phyloP scores from a whole-genome alignment of 2,329 filamentous ascomycete genomes.

The Hypomyces perniciosus region DNA sequence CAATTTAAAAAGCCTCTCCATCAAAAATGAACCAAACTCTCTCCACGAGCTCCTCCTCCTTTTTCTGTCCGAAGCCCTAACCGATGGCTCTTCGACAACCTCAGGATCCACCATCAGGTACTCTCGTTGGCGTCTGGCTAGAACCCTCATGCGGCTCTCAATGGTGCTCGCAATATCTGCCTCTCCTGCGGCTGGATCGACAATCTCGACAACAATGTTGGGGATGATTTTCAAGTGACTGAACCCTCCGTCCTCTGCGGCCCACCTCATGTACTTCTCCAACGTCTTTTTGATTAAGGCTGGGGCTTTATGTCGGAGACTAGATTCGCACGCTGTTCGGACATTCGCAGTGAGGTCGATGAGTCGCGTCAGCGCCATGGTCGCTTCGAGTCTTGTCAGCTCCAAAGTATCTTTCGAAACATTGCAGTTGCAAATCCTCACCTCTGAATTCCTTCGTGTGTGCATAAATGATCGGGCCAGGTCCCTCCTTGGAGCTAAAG shows the following conservation, averaged over 20 bases:
- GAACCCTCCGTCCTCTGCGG: slow-evolving; percentile 36
- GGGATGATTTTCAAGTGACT: slow-evolving; percentile 28
- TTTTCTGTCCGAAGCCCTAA: not conserved
- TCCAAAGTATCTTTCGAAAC: too few species aligned
- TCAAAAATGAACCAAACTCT: not conserved
- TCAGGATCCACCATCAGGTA: slow-evolving; percentile 25
- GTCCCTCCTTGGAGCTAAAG: slow-evolving; percentile 27
- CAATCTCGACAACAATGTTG: slow-evolving; percentile 33
- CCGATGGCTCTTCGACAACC: slow-evolving; percentile 21
- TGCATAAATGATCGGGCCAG: slow-evolving; percentile 33
- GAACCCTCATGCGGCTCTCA: slow-evolving; percentile 28
- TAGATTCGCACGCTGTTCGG: slow-evolving; percentile 30
- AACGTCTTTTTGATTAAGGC: slow-evolving; percentile 29
- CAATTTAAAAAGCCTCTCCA: not conserved
- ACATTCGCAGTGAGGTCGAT: slow-evolving; percentile 35
- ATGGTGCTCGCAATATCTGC: slow-evolving; percentile 30
- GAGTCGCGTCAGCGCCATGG: slow-evolving; percentile 31
- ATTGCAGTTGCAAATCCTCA: slow-evolving; percentile 10
- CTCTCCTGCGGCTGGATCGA: slow-evolving; percentile 26
- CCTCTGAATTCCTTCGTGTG: slow-evolving; percentile 32
- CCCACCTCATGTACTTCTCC: slow-evolving; percentile 33
- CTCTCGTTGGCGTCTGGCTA: slow-evolving; percentile 32
- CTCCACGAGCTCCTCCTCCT: not conserved
- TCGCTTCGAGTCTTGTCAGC: slow-evolving; percentile 28
- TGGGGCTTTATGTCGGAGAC: slow-evolving; percentile 26